A percentile compares a stretch with the other conserved stretches of the same genome.
Evolutionary conservation across 2,329 filamentous ascomycete species (phyloP).

Genomic region (Rhynchosporium agropyri): DNA sequence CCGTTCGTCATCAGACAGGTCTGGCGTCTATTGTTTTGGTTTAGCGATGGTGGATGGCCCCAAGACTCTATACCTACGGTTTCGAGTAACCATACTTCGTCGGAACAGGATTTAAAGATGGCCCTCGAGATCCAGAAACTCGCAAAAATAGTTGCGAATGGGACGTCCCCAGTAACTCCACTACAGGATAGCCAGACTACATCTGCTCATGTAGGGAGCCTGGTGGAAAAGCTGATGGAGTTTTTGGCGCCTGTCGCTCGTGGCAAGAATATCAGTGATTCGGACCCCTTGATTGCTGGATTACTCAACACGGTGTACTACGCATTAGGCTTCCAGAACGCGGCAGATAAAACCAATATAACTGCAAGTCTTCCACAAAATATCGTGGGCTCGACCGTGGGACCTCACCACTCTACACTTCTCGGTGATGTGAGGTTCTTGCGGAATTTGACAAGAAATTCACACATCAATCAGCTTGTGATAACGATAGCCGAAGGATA

Average conservation of each 20-base stretch:
- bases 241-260: conserved; percentile 38
- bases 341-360: conserved; percentile 17
- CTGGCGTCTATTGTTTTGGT: conserved; percentile 93
- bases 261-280: conserved; percentile 34
- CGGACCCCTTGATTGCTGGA: conserved; percentile 37
- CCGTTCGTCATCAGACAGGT: conserved; percentile 89
- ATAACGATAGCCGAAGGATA: conserved; percentile 89
- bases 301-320: conserved; percentile 39
- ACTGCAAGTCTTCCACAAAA: conserved; percentile 25
- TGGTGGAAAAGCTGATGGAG: conserved; percentile 44
- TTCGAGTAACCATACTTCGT: conserved; percentile 26
- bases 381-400: conserved; percentile 14
- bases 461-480: conserved; percentile 74
- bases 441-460: conserved; percentile 66
- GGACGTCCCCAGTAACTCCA: conserved; percentile 39
- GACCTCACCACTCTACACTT: conserved; percentile 46
- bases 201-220: conserved; percentile 43
- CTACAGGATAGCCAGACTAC: conserved; percentile 43
- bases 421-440: conserved; percentile 61
- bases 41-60: conserved; percentile 43
- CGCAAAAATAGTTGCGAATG: conserved; percentile 35
- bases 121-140: conserved; percentile 34
- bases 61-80: conserved; percentile 25
- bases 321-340: conserved; percentile 32
- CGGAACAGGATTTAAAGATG: conserved; percentile 32